Evolutionary conservation across 2,329 filamentous ascomycete genomes (phyloP).

Genomic region (Ascochyta koolunga): DNA sequence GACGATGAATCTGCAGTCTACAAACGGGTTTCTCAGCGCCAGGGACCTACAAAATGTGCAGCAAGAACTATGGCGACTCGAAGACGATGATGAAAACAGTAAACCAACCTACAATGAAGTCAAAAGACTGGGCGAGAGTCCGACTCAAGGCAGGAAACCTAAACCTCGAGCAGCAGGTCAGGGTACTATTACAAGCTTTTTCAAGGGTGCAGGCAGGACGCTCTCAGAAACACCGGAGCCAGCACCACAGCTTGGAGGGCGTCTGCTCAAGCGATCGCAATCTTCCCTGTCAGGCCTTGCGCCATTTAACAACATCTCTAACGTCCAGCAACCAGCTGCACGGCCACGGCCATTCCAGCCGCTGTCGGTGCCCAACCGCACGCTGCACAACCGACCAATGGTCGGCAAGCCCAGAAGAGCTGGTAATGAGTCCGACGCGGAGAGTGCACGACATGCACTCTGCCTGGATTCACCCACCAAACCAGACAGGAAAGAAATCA

Average conservation of each 20-base stretch:
- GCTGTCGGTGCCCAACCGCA: slow-evolving; percentile 37
- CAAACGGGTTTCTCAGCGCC: slow-evolving; percentile 49
- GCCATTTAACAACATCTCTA: slow-evolving; percentile 44
- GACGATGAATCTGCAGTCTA: slow-evolving; percentile 20
- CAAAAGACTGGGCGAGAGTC: slow-evolving; percentile 29
- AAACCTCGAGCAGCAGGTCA: slow-evolving; percentile 55
- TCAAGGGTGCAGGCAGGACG: slow-evolving; percentile 44
- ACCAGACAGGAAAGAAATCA: slow-evolving; percentile 26
- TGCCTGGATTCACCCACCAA: slow-evolving; percentile 52
- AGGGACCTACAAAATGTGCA: slow-evolving; percentile 47
- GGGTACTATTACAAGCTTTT: slow-evolving; percentile 61
- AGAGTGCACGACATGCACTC: slow-evolving; percentile 55
- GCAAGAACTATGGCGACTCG: slow-evolving; percentile 41
- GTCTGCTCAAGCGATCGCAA: slow-evolving; percentile 29
- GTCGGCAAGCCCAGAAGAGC: slow-evolving; percentile 35
- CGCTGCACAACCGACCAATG: slow-evolving; percentile 42
- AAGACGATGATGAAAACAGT: slow-evolving; percentile 28
- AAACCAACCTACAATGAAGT: slow-evolving; percentile 33
- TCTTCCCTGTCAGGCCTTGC: slow-evolving; percentile 22
- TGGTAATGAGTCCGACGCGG: slow-evolving; percentile 27
- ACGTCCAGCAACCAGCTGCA: slow-evolving; percentile 23
- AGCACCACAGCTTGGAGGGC: slow-evolving; percentile 3
- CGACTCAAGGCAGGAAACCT: slow-evolving; percentile 21
- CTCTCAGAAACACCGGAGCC: slow-evolving; percentile 18
- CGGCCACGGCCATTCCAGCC: slow-evolving; percentile 29